These are phyloP conservation scores for Candida sp. DNA, from an alignment of 1,139 yeast species.

Conservation along the genomic window DNA sequence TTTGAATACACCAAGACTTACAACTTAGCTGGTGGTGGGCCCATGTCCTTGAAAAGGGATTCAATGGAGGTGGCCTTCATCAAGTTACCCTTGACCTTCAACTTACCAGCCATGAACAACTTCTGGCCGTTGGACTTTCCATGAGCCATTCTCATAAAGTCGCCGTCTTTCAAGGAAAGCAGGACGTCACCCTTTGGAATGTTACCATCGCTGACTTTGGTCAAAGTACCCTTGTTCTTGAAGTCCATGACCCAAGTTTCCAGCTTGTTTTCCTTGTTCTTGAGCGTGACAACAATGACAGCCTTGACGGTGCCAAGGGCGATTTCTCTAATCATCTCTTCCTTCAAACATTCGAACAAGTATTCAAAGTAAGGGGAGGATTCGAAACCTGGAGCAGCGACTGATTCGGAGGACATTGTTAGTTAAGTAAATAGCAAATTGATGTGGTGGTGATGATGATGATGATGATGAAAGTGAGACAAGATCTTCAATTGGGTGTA, in stretches of 20 bases:
- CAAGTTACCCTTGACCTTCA: slow-evolving; percentile 86
- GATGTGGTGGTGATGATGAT: background rate
- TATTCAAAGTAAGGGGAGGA: slow-evolving; percentile 48
- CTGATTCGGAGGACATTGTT: slow-evolving; percentile 16
- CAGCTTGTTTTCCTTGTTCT: slow-evolving; percentile 66
- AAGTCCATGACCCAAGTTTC: slow-evolving; percentile 75
- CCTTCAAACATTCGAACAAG: slow-evolving; percentile 43
- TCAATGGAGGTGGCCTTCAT: slow-evolving; percentile 87
- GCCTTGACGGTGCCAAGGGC: slow-evolving; percentile 60
- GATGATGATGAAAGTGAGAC: too few relatives aligned
- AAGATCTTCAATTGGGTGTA: background rate
- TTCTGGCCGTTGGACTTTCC: slow-evolving; percentile 87
- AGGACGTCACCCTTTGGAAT: slow-evolving; percentile 68
- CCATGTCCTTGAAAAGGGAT: slow-evolving; percentile 68
- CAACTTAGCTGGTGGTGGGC: slow-evolving; percentile 30
- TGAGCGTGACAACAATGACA: slow-evolving; percentile 66
- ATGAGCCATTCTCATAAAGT: slow-evolving; percentile 67
- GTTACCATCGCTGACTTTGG: slow-evolving; percentile 46
- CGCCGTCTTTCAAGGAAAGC: slow-evolving; percentile 63
- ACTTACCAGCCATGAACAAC: slow-evolving; percentile 80
- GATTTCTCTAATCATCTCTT: slow-evolving; percentile 41
- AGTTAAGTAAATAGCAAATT: too few relatives aligned
- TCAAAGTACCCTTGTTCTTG: slow-evolving; percentile 61
- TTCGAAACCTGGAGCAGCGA: slow-evolving; percentile 51
- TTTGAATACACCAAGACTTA: background rate